Base-by-base conservation (phyloP, 2,329 filamentous ascomycete genomes). In the Helotiales sp. region DNA sequence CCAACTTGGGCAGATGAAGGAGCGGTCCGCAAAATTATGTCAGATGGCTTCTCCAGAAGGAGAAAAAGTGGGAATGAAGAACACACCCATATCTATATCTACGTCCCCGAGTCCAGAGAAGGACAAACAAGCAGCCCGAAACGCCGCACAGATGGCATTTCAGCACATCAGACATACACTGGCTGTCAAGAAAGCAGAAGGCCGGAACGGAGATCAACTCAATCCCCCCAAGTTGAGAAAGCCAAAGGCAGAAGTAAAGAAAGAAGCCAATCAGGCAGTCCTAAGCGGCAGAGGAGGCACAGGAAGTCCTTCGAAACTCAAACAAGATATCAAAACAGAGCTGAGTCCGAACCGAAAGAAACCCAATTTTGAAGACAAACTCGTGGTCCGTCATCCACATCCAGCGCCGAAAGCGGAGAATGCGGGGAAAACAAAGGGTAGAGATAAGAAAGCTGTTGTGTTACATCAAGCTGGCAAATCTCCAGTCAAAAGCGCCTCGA, bases 81-180 rank as follows among this genome's bases (percentile, higher is more conserved):
- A 28, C 73, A 73, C 64, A 75, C 75, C 61, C 75, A 78, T 67
- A 72, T 77, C 55, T 76, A 77, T 69, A 70, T 78, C 74, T 75
- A 78, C 66, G 66, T 75, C 34, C 75, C 74, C 34, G 43, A 65
- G 22, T 54, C 60, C 45, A 13, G 45, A 49, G 58, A 65, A 68
- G 43, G 57, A 61, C 58, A 52, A 66, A 13, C 45, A 61, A 11
- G 57, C 63, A 37, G 69, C 66, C 20, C 61, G 59, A 96, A 97
- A 89, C 91, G 93, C 84, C 89, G 86, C 79, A 89, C 91, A 79
- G 87, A 88, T 79, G 87, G 92, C 79, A 85, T 87, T 78, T 87
- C 91, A 72, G 76, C 80, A 49, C 63, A 69, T 59, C 62, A 67
- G 34, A 61, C 70, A 50, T 63, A 68, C 64, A 52, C 69, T 52